Conservation (phyloP, 371 early-diverging fungal genomes). For the Rhizopus sp. region DNA sequence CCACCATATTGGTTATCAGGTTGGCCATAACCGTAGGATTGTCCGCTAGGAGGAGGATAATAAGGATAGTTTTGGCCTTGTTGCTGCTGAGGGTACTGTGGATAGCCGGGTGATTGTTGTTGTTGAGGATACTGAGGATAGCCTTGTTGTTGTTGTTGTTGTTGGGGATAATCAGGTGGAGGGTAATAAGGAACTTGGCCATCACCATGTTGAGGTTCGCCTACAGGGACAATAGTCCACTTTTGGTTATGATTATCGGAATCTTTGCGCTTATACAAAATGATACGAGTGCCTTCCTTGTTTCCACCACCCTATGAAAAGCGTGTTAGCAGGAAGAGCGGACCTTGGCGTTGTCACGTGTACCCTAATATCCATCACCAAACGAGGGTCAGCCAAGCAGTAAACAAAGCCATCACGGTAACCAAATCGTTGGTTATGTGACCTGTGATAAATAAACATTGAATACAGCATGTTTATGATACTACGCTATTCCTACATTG, state of each 20-base stretch:
- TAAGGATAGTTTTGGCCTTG: constrained; percentile 1
- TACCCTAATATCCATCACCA: constrained; percentile 46
- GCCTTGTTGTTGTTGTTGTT: constrained; percentile 11
- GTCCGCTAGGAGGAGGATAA: constrained; percentile 17
- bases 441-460: constrained; percentile 22
- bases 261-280: constrained; percentile 43
- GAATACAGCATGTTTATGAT: neutral
- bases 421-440: constrained; percentile 50
- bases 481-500: constrained; percentile 18
- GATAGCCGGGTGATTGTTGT: neutral
- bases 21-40: constrained; percentile 24
- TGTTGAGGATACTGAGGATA: constrained; percentile 9
- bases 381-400: constrained; percentile 40
- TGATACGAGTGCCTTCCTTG: constrained; percentile 40
- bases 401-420: constrained; percentile 48
- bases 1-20: constrained; percentile 25
- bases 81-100: neutral
- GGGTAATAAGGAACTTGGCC: constrained; percentile 11
- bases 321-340: neutral
- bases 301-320: constrained; percentile 29
- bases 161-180: constrained; percentile 7
- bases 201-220: constrained; percentile 5
- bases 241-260: constrained; percentile 40
- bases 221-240: constrained; percentile 39
- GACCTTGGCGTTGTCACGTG: neutral